Base-by-base conservation (phyloP, 306 rosid species). In the Begonia fuchsioides region DNA sequence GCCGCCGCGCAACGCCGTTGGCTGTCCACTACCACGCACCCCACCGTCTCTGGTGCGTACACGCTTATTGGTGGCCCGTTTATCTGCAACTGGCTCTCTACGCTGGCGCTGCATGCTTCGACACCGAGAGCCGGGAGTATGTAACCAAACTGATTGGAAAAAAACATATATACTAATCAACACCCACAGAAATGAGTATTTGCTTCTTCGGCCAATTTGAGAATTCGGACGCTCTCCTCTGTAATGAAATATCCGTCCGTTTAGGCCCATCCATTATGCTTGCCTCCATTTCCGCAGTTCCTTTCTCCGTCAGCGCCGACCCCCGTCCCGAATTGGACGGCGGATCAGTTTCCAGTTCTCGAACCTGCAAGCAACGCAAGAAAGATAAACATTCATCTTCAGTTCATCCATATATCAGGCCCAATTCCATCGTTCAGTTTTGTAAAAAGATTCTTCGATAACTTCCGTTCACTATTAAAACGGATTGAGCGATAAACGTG, bases 251-350 rank as follows among this genome's bases (percentile, higher is more conserved):
- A 92, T 3, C 82, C 86, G 43, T 92, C 55, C 98, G 67, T 35
- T 72, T 76, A 0, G 75, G 45, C 3, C 98, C 98, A 5, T 92
- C 98, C 98, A 92, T 92, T 38, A 92, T 92, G 57, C 94, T 82
- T 7, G 98, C 93, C 55, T 92, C 98, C 96, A 92, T 85, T 51
- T 92, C 98, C 14, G 75, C 98, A 32, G 76, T 92, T 8, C 98
- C 96, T 1, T 85, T 70, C 8, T 69, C 94, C 3, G 93, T 82
- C 13, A 92, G 58, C 4, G 94, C 93, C 5, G 98, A 85, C 65
- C 96, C 98, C 52, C 96, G 86, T 1, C 98, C 98, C 0, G 98
- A 92, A 46, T 92, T 92, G 59, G 85, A 92, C 45, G 82, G 45
- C 0, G 98, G 98, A 66, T 92, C 83, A 0, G 85, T 71, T 53